phyloP scores from a whole-genome alignment of 169 alveolate genomes.

The Cryptosporidium ubiquitum region DNA sequence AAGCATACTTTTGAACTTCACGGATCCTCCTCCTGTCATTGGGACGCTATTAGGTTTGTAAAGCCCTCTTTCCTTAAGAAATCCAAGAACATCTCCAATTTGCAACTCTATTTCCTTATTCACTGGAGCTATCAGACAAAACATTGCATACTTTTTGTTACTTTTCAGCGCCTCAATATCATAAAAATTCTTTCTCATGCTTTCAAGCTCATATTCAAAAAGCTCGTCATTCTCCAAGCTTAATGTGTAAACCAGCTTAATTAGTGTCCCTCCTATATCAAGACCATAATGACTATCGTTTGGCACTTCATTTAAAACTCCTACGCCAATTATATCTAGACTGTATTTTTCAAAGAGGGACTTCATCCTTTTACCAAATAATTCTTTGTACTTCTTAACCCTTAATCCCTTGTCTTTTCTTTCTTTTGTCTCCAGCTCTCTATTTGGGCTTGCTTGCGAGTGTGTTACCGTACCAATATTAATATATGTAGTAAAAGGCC shows the following conservation, averaged over 20 bases:
- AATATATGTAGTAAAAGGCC: neutral
- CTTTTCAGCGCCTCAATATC: slow-evolving; percentile 1
- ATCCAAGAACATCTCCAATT: slow-evolving; percentile 27
- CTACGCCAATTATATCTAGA: slow-evolving; percentile 24
- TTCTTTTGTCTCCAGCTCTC: neutral
- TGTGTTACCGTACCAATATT: neutral
- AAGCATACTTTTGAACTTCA: slow-evolving; percentile 10
- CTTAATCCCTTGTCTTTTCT: neutral
- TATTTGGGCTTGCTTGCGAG: neutral
- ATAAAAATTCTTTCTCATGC: slow-evolving; percentile 8
- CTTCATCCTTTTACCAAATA: neutral
- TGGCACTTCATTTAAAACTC: neutral
- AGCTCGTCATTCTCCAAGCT: neutral
- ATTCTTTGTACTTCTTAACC: neutral
- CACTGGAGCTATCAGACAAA: slow-evolving; percentile 40
- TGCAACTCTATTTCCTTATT: slow-evolving; percentile 9
- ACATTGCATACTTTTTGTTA: slow-evolving; percentile 1
- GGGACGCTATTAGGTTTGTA: slow-evolving; percentile 20
- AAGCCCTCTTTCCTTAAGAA: slow-evolving; percentile 22
- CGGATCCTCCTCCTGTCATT: slow-evolving; percentile 71
- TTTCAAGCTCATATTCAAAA: slow-evolving; percentile 11
- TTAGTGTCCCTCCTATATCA: slow-evolving; percentile 70
- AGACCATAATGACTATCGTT: slow-evolving; percentile 24
- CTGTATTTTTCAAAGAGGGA: slow-evolving; percentile 6
- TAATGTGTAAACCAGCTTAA: slow-evolving; percentile 37